A percentile compares a stretch with the other conserved stretches of the same genome.
phyloP scores from a whole-genome alignment of 2,329 filamentous ascomycete genomes.

The Pezicula neosporulosa region DNA sequence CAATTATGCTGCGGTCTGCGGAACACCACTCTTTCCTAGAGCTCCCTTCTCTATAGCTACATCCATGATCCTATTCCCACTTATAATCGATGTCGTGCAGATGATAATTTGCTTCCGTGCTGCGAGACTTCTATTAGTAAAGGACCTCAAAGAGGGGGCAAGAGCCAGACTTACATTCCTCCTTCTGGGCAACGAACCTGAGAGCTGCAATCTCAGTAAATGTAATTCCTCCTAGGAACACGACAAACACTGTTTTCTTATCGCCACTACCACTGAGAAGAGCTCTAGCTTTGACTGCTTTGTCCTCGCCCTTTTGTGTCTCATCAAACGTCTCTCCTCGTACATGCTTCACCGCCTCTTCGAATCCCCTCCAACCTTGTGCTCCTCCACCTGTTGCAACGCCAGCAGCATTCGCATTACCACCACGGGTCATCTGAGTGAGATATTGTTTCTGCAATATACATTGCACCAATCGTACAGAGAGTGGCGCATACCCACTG shows the following conservation, averaged over 20 bases:
- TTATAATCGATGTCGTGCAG: slow-evolving; percentile 88
- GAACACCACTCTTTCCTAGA: slow-evolving; percentile 21
- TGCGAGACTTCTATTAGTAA: slow-evolving; percentile 27
- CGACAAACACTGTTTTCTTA: slow-evolving; percentile 89
- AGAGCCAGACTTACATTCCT: slow-evolving; percentile 53
- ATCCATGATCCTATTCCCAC: slow-evolving; percentile 85
- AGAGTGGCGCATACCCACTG: slow-evolving; percentile 92
- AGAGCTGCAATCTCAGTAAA: slow-evolving; percentile 95
- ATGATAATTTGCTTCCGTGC: slow-evolving; percentile 81
- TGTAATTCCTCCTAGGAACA: slow-evolving; percentile 94
- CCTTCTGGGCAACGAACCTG: slow-evolving; percentile 81
- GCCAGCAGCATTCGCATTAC: slow-evolving; percentile 43
- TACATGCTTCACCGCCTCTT: slow-evolving; percentile 85
- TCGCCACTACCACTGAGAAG: slow-evolving; percentile 72
- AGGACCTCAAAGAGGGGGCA: background rate
- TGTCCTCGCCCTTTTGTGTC: slow-evolving; percentile 87
- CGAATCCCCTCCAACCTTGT: slow-evolving; percentile 89
- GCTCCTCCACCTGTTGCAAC: slow-evolving; percentile 52
- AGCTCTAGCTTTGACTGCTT: slow-evolving; percentile 81
- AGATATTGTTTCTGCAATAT: slow-evolving; percentile 89
- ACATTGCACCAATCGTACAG: slow-evolving; percentile 86
- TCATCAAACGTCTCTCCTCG: slow-evolving; percentile 89
- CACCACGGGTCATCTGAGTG: slow-evolving; percentile 64
- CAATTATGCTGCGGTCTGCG: background rate
- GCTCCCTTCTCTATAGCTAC: slow-evolving; percentile 67